A percentile compares a stretch with the other conserved stretches of the same genome.
These are phyloP conservation scores for Coprinopsis cinerea DNA, from an alignment of 768 basidiomycete genomes.

Conservation along the genomic window DNA sequence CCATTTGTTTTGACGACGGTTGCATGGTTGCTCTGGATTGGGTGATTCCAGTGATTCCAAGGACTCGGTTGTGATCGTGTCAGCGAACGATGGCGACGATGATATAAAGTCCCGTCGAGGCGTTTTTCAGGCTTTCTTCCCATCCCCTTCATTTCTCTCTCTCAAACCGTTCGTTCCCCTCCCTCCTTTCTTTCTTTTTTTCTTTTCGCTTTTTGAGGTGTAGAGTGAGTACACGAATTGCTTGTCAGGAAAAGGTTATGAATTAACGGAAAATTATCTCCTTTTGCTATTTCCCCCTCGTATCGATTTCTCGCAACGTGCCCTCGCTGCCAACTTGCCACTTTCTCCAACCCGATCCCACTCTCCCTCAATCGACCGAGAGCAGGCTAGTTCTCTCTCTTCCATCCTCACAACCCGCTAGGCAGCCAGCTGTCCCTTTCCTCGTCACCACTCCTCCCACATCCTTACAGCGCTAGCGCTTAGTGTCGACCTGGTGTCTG, in stretches of 20 bases:
- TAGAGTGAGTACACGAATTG: slow-evolving; percentile 6
- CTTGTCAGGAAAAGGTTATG: neutral
- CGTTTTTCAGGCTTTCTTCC: neutral
- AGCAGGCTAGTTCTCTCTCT: slow-evolving; percentile 10
- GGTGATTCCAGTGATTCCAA: too few relatives aligned
- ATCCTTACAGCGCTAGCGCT: neutral
- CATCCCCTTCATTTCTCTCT: neutral
- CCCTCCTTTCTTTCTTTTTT: slow-evolving; percentile 11
- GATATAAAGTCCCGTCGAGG: neutral
- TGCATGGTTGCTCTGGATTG: too few relatives aligned
- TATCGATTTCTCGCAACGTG: neutral
- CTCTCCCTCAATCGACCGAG: neutral
- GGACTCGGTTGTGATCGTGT: too few relatives aligned
- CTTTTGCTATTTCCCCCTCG: neutral
- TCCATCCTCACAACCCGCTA: slow-evolving; percentile 4
- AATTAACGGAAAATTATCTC: neutral
- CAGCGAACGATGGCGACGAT: too few relatives aligned
- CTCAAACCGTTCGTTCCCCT: neutral
- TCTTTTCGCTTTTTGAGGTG: slow-evolving; percentile 1
- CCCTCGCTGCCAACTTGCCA: neutral
- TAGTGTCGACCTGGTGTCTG: slow-evolving; percentile 12
- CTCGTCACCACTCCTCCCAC: neutral
- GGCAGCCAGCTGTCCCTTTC: slow-evolving; percentile 4
- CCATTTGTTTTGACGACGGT: too few relatives aligned
- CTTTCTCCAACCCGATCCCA: neutral